A percentile compares a stretch with the other conserved stretches of the same genome.
Evolutionary conservation across 768 basidiomycete species (phyloP).

Genomic region (Kockovaella imperatae): DNA sequence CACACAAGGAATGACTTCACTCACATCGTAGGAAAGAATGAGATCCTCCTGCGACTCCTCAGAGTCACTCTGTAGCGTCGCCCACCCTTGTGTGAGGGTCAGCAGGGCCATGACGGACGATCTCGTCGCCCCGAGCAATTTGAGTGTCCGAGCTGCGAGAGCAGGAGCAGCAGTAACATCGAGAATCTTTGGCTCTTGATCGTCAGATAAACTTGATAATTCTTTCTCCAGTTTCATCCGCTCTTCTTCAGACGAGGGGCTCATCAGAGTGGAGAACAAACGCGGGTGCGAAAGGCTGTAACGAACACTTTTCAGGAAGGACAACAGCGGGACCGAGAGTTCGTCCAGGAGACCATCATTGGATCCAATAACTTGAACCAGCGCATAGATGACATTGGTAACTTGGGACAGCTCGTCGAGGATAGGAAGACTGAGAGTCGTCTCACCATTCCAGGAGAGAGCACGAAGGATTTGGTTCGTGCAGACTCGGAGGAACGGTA

Average conservation of each 20-base stretch:
- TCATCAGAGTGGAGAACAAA: slow-evolving; percentile 70
- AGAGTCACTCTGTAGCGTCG: slow-evolving; percentile 3
- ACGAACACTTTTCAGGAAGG: slow-evolving; percentile 77
- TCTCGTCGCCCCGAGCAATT: slow-evolving; percentile 62
- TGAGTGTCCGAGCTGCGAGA: slow-evolving; percentile 62
- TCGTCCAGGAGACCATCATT: slow-evolving; percentile 56
- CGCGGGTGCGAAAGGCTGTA: slow-evolving; percentile 87
- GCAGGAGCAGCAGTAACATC: slow-evolving; percentile 66
- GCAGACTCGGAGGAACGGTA: slow-evolving; percentile 76
- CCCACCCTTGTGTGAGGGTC: slow-evolving; percentile 22
- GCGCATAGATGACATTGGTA: slow-evolving; percentile 66
- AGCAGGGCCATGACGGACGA: slow-evolving; percentile 64
- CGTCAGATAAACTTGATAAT: slow-evolving; percentile 47
- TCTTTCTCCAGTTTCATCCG: slow-evolving; percentile 56
- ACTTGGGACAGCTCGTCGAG: slow-evolving; percentile 78
- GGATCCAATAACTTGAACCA: slow-evolving; percentile 53
- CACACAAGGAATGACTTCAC: slow-evolving; percentile 3
- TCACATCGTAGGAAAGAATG: slow-evolving; percentile 6
- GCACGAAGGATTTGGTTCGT: slow-evolving; percentile 69
- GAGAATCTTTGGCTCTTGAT: slow-evolving; percentile 45
- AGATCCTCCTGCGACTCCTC: slow-evolving; percentile 6
- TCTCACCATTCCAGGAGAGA: slow-evolving; percentile 73
- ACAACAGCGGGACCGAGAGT: slow-evolving; percentile 61
- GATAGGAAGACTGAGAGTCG: slow-evolving; percentile 64
- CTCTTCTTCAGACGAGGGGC: slow-evolving; percentile 71